phyloP scores from a whole-genome alignment of 148 eudicot species.

The Polygonum aviculare region DNA sequence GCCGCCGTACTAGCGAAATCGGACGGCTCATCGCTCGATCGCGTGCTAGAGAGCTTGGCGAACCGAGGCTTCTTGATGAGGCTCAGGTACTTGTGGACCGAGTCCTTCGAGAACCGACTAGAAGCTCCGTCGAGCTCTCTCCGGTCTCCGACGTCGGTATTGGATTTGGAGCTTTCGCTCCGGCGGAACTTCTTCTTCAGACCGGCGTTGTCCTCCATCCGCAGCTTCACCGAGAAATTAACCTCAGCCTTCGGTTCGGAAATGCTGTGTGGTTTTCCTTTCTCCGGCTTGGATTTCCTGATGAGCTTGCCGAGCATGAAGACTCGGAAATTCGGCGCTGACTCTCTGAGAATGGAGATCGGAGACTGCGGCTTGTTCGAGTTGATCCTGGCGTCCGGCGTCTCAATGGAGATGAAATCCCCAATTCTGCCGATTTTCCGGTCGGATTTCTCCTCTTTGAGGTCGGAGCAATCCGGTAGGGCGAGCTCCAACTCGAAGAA shows the following conservation, averaged over 20 bases:
- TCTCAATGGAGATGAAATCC: not conserved
- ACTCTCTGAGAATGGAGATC: conserved; percentile 19
- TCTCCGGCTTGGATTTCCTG: conserved; percentile 19
- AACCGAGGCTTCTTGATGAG: conserved; percentile 37
- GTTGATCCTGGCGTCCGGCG: conserved; percentile 6
- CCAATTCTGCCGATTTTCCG: not conserved
- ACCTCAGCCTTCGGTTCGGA: conserved; percentile 9
- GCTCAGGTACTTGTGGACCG: conserved; percentile 37
- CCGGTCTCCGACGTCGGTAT: not conserved
- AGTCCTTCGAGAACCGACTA: conserved; percentile 17
- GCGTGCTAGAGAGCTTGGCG: conserved; percentile 24
- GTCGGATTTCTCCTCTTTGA: not conserved
- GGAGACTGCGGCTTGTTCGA: conserved; percentile 31
- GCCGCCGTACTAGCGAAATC: not conserved
- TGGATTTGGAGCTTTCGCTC: conserved; percentile 25
- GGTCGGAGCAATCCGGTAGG: not conserved
- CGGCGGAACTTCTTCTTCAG: conserved; percentile 7
- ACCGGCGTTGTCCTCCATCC: conserved; percentile 15
- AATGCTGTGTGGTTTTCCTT: too few species aligned
- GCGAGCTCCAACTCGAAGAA: conserved; percentile 7
- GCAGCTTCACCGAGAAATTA: conserved; percentile 14
- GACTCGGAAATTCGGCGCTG: conserved; percentile 23
- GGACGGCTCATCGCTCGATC: not conserved
- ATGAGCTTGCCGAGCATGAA: conserved; percentile 25
- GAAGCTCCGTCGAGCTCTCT: conserved; percentile 15